A percentile compares a stretch with the other conserved stretches of the same genome.
Evolutionary conservation across 306 rosid species (phyloP).

Genomic region (Prinsepia uniflora): DNA sequence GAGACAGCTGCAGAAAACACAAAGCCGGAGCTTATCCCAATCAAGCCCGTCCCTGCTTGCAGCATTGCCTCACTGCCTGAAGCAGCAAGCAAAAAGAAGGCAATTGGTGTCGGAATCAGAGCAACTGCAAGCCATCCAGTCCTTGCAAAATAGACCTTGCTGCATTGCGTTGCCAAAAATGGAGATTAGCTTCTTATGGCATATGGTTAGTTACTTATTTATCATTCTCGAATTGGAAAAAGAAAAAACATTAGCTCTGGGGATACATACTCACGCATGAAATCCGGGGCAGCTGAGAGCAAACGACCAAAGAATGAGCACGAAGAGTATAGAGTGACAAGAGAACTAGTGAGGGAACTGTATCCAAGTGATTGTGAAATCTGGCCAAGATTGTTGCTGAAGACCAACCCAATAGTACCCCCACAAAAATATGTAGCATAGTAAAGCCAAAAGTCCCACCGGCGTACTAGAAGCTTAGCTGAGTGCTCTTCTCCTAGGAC

Average conservation of each 20-base stretch:
- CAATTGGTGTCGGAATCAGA: slow-evolving; percentile 76
- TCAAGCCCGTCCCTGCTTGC: slow-evolving; percentile 59
- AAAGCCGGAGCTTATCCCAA: slow-evolving; percentile 88
- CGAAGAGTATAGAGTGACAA: slow-evolving; percentile 73
- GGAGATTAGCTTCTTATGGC: slow-evolving; percentile 1
- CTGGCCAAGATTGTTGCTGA: slow-evolving; percentile 83
- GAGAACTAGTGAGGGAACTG: slow-evolving; percentile 44
- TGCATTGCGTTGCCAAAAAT: slow-evolving; percentile 30
- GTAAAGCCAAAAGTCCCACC: slow-evolving; percentile 80
- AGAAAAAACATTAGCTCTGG: not conserved
- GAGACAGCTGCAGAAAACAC: slow-evolving; percentile 95
- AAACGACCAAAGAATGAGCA: slow-evolving; percentile 86
- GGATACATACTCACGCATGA: slow-evolving; percentile 54
- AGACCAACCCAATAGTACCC: slow-evolving; percentile 77
- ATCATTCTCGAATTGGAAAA: slow-evolving; percentile 9
- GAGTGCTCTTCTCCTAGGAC: slow-evolving; percentile 68
- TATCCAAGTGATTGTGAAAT: slow-evolving; percentile 72
- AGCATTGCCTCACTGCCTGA: slow-evolving; percentile 49
- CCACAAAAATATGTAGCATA: slow-evolving; percentile 71
- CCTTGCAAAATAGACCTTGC: slow-evolving; percentile 75
- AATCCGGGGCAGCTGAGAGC: slow-evolving; percentile 76
- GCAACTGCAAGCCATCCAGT: slow-evolving; percentile 87
- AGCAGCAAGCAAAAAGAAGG: slow-evolving; percentile 60
- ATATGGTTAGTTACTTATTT: not conserved
- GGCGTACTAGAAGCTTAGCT: slow-evolving; percentile 30